Conservation (phyloP, 2,329 filamentous ascomycete genomes). For the Drechslerella dactyloides region DNA sequence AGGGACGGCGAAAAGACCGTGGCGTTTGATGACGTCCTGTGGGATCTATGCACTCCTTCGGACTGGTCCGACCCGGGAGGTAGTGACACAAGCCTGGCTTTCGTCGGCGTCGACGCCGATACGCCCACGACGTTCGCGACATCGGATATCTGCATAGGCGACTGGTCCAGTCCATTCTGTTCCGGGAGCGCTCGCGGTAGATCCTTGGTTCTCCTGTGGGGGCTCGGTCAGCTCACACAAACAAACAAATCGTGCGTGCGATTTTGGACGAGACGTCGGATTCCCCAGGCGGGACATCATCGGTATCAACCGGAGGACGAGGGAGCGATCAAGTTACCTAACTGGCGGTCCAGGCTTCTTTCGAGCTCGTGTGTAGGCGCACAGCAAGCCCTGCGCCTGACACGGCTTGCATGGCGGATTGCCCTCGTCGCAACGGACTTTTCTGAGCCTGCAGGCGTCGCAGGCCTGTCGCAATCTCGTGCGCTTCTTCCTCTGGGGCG, state of each 20-base stretch:
- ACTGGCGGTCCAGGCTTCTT: conserved; percentile 51
- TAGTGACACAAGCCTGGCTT: conserved; percentile 41
- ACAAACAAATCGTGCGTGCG: conserved; percentile 22
- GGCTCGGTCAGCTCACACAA: conserved; percentile 38
- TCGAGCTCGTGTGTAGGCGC: conserved; percentile 47
- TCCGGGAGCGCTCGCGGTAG: conserved; percentile 43
- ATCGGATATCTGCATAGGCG: conserved; percentile 49
- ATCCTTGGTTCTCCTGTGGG: conserved; percentile 43
- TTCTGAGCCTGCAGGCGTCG: conserved; percentile 47
- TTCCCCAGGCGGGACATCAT: background rate
- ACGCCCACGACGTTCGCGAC: conserved; percentile 14
- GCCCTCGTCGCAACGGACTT: conserved; percentile 49
- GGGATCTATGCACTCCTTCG: conserved; percentile 47
- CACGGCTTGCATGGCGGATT: conserved; percentile 49
- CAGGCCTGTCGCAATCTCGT: conserved; percentile 50
- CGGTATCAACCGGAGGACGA: conserved; percentile 5
- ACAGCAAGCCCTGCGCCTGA: conserved; percentile 49
- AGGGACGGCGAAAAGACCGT: conserved; percentile 34
- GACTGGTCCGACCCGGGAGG: conserved; percentile 50
- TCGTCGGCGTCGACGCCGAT: conserved; percentile 34
- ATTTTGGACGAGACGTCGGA: background rate
- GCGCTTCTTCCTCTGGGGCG: conserved; percentile 47
- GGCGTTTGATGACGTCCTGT: conserved; percentile 45
- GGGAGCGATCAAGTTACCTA: conserved; percentile 30
- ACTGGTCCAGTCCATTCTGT: conserved; percentile 48